Conservation (phyloP, 345 rosid genomes). For the Garcia nutans region DNA sequence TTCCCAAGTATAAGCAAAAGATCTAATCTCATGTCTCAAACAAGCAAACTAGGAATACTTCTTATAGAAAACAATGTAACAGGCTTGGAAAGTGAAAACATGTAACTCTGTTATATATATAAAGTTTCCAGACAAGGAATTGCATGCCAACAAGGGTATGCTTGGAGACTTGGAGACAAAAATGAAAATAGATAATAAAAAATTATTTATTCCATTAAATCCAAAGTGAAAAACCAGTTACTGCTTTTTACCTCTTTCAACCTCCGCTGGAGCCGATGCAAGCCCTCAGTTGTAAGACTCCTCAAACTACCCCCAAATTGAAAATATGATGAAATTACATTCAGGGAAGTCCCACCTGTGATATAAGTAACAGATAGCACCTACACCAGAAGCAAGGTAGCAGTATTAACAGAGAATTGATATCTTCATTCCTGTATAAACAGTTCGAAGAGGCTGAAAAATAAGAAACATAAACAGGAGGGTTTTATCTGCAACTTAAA, state of each 20-base stretch:
- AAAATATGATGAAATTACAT: constrained; percentile 54
- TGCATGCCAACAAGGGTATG: not conserved
- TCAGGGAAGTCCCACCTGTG: constrained; percentile 52
- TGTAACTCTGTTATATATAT: no score
- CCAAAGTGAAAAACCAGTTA: not conserved
- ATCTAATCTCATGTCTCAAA: no score
- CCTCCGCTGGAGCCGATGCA: constrained; percentile 55
- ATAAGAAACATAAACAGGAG: not conserved
- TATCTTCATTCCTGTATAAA: not conserved
- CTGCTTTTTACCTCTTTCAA: constrained; percentile 57
- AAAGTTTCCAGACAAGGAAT: not conserved
- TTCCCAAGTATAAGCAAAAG: not conserved
- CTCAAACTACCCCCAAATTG: constrained; percentile 88
- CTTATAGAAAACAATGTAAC: no score
- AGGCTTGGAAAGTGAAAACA: no score
- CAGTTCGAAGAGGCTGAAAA: not conserved
- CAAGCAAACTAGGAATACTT: not conserved
- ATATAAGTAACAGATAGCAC: constrained; percentile 72
- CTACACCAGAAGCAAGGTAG: constrained; percentile 37
- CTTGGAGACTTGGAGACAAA: not conserved
- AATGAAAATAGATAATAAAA: not conserved
- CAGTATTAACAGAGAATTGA: not conserved
- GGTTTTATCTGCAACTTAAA: not conserved
- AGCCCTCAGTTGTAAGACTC: constrained; percentile 78
- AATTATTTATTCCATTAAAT: not conserved